Evolutionary conservation across 768 basidiomycete species (phyloP).

Genomic region (Lactifluus pinguis): DNA sequence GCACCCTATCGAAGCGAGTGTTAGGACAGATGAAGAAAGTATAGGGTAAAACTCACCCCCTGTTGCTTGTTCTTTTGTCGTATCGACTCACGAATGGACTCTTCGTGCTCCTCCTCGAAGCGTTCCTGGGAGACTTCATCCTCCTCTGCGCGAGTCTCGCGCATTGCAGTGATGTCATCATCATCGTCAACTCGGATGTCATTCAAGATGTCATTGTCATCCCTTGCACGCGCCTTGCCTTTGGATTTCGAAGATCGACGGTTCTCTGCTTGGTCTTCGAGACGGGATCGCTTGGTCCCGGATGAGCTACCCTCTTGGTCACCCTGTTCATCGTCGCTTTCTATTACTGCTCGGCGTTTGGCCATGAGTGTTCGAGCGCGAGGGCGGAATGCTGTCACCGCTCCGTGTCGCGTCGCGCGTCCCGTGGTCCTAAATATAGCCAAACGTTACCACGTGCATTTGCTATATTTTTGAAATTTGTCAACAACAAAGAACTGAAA

Average conservation of each 20-base stretch:
- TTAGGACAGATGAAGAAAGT: background rate
- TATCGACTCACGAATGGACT: slow-evolving; percentile 45
- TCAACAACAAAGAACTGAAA: background rate
- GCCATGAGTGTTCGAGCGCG: background rate
- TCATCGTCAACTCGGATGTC: slow-evolving; percentile 20
- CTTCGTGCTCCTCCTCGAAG: slow-evolving; percentile 56
- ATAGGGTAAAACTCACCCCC: slow-evolving; percentile 33
- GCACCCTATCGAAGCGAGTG: slow-evolving; percentile 40
- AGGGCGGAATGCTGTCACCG: background rate
- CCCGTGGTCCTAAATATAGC: background rate
- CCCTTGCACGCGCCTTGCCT: slow-evolving; percentile 12
- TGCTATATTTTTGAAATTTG: background rate
- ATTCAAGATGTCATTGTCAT: slow-evolving; percentile 14
- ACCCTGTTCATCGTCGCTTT: slow-evolving; percentile 18
- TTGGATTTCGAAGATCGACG: slow-evolving; percentile 4
- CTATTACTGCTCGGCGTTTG: slow-evolving; percentile 16
- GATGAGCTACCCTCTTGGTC: background rate
- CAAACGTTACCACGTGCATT: background rate
- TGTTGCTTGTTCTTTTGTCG: slow-evolving; percentile 35
- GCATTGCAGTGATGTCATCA: slow-evolving; percentile 16
- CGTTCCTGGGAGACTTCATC: slow-evolving; percentile 53
- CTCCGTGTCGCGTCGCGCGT: background rate
- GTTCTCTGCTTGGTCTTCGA: background rate
- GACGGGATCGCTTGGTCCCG: slow-evolving; percentile 13
- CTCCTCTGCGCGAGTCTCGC: slow-evolving; percentile 12